A percentile compares a stretch with the other conserved stretches of the same genome.
phyloP scores from a whole-genome alignment of 345 rosid genomes.

The Moricandia moricandioides region DNA sequence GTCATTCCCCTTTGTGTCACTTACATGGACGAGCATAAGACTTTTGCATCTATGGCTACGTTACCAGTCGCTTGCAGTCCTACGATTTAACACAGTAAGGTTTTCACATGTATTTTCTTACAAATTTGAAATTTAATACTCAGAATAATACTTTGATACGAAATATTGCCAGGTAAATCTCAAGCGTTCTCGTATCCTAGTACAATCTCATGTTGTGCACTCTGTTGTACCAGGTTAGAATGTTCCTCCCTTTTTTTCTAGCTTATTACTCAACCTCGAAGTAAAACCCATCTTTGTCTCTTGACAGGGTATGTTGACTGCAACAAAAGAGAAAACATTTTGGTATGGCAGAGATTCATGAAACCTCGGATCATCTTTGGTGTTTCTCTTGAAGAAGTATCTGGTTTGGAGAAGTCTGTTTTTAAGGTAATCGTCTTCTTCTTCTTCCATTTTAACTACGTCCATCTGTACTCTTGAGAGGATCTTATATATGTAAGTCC shows the following conservation, averaged over 20 bases:
- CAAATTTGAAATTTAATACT: neutral
- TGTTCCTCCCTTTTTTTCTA: neutral
- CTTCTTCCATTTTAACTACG: neutral
- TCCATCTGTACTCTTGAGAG: neutral
- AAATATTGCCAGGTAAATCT: conserved; percentile 65
- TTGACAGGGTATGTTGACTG: conserved; percentile 70
- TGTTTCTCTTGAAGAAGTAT: conserved; percentile 66
- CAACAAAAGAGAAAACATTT: conserved; percentile 73
- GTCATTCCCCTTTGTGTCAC: conserved; percentile 60
- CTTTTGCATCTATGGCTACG: conserved; percentile 90
- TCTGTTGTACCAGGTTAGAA: conserved; percentile 61
- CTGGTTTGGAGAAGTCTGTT: conserved; percentile 52
- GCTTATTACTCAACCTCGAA: neutral
- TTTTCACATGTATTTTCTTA: neutral
- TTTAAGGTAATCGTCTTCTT: conserved; percentile 45
- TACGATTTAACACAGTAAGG: conserved; percentile 68
- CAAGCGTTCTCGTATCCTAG: conserved; percentile 88
- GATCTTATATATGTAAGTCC: neutral
- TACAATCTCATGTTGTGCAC: conserved; percentile 61
- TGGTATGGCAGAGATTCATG: conserved; percentile 72
- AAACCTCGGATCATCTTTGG: conserved; percentile 78
- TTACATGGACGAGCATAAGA: conserved; percentile 73
- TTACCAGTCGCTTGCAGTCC: conserved; percentile 73
- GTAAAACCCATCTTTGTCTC: conserved; percentile 4
- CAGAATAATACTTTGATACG: neutral